Base-by-base conservation (phyloP, 73 alveolate species). In the Blepharisma stoltei region DNA sequence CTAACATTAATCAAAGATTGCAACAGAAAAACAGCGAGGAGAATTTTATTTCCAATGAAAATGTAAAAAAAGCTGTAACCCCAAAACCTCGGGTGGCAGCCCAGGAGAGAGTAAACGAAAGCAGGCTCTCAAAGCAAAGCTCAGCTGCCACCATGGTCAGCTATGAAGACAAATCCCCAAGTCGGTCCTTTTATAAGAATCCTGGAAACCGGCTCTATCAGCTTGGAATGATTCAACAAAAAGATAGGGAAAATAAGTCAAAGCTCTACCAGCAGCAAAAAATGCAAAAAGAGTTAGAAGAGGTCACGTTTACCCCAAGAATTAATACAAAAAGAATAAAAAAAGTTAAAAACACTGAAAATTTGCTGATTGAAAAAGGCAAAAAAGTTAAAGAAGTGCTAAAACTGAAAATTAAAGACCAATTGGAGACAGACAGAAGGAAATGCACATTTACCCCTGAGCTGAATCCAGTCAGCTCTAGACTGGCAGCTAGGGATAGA, bases 361-460 rank as follows among this genome's bases (percentile, higher is more conserved):
- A n/a, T 14, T n/a, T 14, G 18, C 14, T n/a, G 14, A 25, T 60
- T 1, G 18, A 38, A 60, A 60, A 25, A 60, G 23, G 23, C 2
- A 38, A 60, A 38, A 14, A n/a, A 60, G 73, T 38, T 20, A 60
- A 14, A 18, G 73, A n/a, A n/a, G 18, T n/a, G 73, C 18, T 60
- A 2, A n/a, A 60, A 9, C 18, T 25, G 3, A 38, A 60, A 2
- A n/a, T 8, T 14, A 60, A 14, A 38, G 73, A n/a, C 2, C 46
- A 60, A 60, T 32, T 32, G 41, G 41, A 32, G 5, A 32, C 41
- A 32, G 73, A 60, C n/a, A 20, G 14, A 60, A 20, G 49, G 2
- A 38, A n/a, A 18, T 60, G 73, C 46, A 60, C 73, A 14, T 60
- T 60, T 60, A 38, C 73, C 37, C 73, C 73, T 8, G 23, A 60